Conservation (phyloP, 164 flowering plant genomes). For the Tinospora cordifolia region DNA sequence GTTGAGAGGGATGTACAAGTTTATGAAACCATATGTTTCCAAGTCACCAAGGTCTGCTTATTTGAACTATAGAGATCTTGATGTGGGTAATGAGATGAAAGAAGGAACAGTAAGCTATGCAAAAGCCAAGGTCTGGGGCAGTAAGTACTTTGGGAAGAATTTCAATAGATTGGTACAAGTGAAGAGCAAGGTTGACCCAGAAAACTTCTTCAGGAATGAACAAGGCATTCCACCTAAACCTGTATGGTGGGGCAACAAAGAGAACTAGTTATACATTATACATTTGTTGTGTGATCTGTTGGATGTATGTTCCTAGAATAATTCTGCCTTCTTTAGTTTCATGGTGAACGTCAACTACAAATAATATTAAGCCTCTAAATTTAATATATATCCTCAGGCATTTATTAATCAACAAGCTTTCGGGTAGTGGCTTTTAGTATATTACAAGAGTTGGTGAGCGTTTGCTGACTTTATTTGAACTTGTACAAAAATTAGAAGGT, state of each 20-base stretch:
- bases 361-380: too few species aligned
- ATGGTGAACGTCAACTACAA: too few species aligned
- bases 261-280: background rate
- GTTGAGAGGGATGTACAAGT: conserved; percentile 16
- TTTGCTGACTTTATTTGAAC: too few species aligned
- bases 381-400: too few species aligned
- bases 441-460: too few species aligned
- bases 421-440: too few species aligned
- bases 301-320: background rate
- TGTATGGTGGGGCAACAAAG: background rate
- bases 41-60: conserved; percentile 13
- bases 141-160: conserved; percentile 26
- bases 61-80: background rate
- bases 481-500: too few species aligned
- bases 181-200: conserved; percentile 33
- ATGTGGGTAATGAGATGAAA: background rate
- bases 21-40: conserved; percentile 17
- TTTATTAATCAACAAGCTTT: too few species aligned
- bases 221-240: conserved; percentile 3
- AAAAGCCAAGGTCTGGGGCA: conserved; percentile 28
- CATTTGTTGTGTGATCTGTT: background rate
- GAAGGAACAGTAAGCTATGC: conserved; percentile 15
- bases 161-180: conserved; percentile 29
- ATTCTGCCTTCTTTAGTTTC: background rate
- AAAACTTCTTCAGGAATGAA: conserved; percentile 27